These are phyloP conservation scores for Inga oerstediana DNA, from an alignment of 306 rosid genomes.

Conservation along the genomic window DNA sequence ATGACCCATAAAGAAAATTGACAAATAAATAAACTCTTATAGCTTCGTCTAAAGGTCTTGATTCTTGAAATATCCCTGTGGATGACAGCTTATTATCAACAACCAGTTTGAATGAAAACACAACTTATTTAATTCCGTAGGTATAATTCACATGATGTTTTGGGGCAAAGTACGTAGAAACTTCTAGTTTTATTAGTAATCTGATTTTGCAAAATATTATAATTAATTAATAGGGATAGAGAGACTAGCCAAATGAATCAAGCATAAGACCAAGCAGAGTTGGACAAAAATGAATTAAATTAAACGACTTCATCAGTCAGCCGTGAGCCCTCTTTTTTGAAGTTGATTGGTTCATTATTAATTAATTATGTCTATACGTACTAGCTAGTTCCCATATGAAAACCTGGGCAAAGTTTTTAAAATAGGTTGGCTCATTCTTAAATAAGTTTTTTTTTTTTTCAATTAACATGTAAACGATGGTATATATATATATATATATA, in stretches of 20 bases:
- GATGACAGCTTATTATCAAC: constrained; percentile 53
- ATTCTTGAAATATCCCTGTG: constrained; percentile 35
- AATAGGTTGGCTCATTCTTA: neutral
- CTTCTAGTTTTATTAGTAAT: constrained; percentile 17
- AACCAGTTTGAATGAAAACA: constrained; percentile 31
- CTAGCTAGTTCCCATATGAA: neutral
- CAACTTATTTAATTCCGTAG: neutral
- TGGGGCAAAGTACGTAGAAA: neutral
- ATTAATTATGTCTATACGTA: neutral
- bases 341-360: neutral
- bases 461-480: too few species aligned
- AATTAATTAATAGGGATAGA: constrained; percentile 2
- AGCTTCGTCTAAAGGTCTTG: constrained; percentile 33
- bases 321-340: constrained; percentile 23
- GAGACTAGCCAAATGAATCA: neutral
- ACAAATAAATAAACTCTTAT: constrained; percentile 26
- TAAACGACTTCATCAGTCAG: constrained; percentile 27
- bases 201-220: constrained; percentile 1
- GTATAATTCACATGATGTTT: neutral
- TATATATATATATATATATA: too few species aligned
- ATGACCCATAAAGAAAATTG: constrained; percentile 15
- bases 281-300: constrained; percentile 35
- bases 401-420: neutral
- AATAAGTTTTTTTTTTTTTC: too few species aligned
- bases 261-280: constrained; percentile 31